phyloP scores from a whole-genome alignment of 1,284 basidiomycete genomes.

The Inonotus hispidus region DNA sequence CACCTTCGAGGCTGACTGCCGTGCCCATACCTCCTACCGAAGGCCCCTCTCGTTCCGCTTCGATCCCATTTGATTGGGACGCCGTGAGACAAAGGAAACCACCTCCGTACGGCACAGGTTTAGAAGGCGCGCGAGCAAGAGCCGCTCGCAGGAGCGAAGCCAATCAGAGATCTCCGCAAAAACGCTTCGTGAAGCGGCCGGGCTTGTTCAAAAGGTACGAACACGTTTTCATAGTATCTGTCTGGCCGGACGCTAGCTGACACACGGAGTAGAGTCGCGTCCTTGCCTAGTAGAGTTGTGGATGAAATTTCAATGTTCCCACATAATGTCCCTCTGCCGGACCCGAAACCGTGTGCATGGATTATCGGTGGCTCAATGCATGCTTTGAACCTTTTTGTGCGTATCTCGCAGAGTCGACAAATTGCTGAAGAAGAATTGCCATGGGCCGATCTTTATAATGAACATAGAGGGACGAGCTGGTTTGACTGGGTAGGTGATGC shows the following conservation, averaged over 20 bases:
- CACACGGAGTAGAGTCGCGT: conserved; percentile 39
- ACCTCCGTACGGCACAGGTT: conserved; percentile 62
- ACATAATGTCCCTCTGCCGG: conserved; percentile 65
- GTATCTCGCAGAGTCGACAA: conserved; percentile 50
- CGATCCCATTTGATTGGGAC: conserved; percentile 77
- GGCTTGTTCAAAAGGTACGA: conserved; percentile 54
- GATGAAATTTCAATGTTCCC: conserved; percentile 73
- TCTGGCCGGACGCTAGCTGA: not conserved
- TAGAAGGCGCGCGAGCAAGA: conserved; percentile 36
- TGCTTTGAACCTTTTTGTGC: conserved; percentile 57
- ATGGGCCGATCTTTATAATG: conserved; percentile 73
- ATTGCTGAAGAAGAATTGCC: conserved; percentile 60
- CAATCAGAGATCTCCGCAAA: conserved; percentile 35
- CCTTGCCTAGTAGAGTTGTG: conserved; percentile 62
- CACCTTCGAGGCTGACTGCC: not conserved
- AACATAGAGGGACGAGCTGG: conserved; percentile 59
- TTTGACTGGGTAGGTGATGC: conserved; percentile 61
- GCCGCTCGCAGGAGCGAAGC: conserved; percentile 38
- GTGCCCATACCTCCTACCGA: conserved; percentile 10
- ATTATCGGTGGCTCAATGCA: conserved; percentile 63
- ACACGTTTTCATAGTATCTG: conserved; percentile 4
- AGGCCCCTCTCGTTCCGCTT: conserved; percentile 64
- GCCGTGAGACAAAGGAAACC: conserved; percentile 60
- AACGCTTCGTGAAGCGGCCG: conserved; percentile 59
- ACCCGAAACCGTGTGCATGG: conserved; percentile 56